These are phyloP conservation scores for Quercus agrifolia DNA, from an alignment of 306 rosid species.

Conservation along the genomic window DNA sequence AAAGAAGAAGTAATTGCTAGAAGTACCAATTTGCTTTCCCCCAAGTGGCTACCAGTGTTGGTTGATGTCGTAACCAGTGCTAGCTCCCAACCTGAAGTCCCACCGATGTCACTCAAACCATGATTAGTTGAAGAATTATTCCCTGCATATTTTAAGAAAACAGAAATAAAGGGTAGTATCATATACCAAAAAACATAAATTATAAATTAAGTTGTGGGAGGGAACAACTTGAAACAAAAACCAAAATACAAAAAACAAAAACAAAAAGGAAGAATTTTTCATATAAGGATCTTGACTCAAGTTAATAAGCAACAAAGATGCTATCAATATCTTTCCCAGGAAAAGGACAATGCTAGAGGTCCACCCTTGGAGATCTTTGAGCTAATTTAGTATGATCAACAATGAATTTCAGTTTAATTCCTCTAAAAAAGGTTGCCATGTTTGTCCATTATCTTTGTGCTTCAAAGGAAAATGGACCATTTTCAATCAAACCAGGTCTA, in stretches of 20 bases:
- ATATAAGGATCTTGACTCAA: neutral
- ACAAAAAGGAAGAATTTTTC: neutral
- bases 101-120: slow-evolving; percentile 41
- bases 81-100: slow-evolving; percentile 92
- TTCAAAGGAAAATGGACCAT: neutral
- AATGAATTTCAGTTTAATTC: neutral
- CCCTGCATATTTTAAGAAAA: slow-evolving; percentile 37
- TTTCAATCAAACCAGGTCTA: neutral
- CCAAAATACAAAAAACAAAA: neutral
- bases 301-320: neutral
- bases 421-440: neutral
- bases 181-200: neutral
- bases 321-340: neutral
- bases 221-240: neutral
- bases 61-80: slow-evolving; percentile 74
- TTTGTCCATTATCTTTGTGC: neutral
- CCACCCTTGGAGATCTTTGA: neutral
- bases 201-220: neutral
- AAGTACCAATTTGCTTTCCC: slow-evolving; percentile 54
- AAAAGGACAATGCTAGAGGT: neutral
- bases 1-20: too few relatives aligned
- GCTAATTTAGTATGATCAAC: neutral
- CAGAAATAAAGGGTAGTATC: slow-evolving; percentile 5
- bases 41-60: slow-evolving; percentile 42
- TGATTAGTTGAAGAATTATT: slow-evolving; percentile 26